Conservation (phyloP, 192 early-diverging fungal genomes). For the Coemansia sp. region DNA sequence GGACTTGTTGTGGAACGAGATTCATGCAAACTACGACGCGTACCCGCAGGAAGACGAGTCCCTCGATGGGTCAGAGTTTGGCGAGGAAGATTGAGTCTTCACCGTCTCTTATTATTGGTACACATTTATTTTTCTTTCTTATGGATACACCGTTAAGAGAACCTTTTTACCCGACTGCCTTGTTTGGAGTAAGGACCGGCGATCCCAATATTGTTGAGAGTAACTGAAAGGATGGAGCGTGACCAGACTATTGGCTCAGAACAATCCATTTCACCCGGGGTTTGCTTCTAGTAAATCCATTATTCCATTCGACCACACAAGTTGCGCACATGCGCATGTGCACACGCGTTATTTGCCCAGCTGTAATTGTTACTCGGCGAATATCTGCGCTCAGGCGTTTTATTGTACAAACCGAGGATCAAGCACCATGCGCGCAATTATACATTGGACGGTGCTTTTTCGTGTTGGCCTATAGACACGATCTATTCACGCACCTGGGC, state of each 20-base stretch:
- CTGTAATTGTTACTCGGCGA: neutral
- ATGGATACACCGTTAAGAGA: neutral
- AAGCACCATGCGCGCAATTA: too few species aligned
- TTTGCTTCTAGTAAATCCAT: too few species aligned
- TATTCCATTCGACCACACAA: neutral
- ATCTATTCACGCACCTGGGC: constrained; percentile 4
- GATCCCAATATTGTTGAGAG: too few species aligned
- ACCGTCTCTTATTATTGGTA: constrained; percentile 11
- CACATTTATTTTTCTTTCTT: neutral
- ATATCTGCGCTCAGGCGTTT: neutral
- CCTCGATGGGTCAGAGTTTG: constrained; percentile 12
- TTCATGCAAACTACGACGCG: constrained; percentile 38
- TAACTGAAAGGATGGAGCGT: too few species aligned
- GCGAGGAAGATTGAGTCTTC: constrained; percentile 18
- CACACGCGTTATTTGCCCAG: neutral
- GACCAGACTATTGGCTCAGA: too few species aligned
- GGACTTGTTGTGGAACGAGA: constrained; percentile 52
- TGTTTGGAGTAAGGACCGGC: too few species aligned
- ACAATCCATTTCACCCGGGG: too few species aligned
- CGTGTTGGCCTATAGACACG: neutral
- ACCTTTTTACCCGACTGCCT: too few species aligned
- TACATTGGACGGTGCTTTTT: neutral
- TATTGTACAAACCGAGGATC: neutral
- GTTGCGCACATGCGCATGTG: neutral
- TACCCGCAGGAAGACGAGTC: constrained; percentile 29